Conservation (phyloP, 1,284 basidiomycete genomes). For the Ceratobasidium sp. region DNA sequence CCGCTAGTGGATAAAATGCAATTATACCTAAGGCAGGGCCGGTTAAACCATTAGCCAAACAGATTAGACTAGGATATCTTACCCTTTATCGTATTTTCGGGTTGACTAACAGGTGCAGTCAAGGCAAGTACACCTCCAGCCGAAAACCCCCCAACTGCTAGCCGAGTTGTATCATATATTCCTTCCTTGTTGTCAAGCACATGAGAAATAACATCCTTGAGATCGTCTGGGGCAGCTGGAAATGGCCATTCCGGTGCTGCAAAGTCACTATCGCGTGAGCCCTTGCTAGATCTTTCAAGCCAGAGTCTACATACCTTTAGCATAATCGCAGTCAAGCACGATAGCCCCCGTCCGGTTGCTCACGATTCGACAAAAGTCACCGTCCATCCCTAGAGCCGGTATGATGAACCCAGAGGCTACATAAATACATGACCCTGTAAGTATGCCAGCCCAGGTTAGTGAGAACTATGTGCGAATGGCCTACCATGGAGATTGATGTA, state of each 20-base stretch:
- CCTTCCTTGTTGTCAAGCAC: constrained; percentile 33
- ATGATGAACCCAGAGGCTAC: constrained; percentile 26
- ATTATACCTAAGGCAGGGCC: neutral
- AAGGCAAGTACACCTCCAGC: constrained; percentile 35
- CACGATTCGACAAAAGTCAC: constrained; percentile 26
- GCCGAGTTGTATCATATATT: constrained; percentile 14
- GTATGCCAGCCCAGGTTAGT: neutral
- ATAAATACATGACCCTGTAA: neutral
- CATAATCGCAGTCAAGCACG: constrained; percentile 36
- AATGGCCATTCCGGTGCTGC: constrained; percentile 27
- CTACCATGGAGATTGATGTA: constrained; percentile 37
- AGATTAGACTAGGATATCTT: neutral
- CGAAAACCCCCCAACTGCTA: constrained; percentile 32
- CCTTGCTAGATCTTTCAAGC: neutral
- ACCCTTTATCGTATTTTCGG: constrained; percentile 26
- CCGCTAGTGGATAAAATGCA: constrained; percentile 24
- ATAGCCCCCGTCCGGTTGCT: neutral
- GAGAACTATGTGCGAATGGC: neutral
- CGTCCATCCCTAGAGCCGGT: constrained; percentile 9
- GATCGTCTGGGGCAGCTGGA: constrained; percentile 31
- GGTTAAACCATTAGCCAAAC: neutral
- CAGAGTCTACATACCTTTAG: neutral
- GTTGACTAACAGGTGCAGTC: neutral
- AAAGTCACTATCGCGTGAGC: neutral
- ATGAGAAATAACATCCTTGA: neutral